A percentile compares a stretch with the other conserved stretches of the same genome.
Conservation (phyloP, 257 asterid species). For the Anisodus tanguticus region DNA sequence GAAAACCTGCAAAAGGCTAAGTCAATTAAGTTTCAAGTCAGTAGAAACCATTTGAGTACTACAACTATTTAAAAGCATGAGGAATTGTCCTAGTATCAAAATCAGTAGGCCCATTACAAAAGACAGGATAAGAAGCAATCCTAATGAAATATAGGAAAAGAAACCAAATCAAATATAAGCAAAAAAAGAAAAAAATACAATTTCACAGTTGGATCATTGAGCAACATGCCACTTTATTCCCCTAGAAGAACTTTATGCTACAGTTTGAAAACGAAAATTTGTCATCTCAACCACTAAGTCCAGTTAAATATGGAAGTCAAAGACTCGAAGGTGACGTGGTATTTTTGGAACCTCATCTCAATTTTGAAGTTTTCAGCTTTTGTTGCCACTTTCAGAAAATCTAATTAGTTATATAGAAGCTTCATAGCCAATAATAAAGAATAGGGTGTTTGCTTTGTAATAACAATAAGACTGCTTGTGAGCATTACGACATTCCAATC, state of each 20-base stretch:
- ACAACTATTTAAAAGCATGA: slow-evolving; percentile 22
- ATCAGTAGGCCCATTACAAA: background rate
- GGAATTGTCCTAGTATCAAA: background rate
- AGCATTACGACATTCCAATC: background rate
- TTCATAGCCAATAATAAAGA: background rate
- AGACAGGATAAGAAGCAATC: slow-evolving; percentile 7
- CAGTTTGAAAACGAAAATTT: background rate
- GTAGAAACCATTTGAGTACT: slow-evolving; percentile 45
- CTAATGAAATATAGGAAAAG: slow-evolving; percentile 18
- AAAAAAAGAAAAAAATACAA: background rate
- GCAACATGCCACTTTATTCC: slow-evolving; percentile 15
- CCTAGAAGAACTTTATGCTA: background rate
- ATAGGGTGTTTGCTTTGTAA: background rate
- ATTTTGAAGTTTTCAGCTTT: slow-evolving; percentile 7
- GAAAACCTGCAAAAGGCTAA: slow-evolving; percentile 86
- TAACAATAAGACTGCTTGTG: background rate
- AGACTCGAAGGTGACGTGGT: background rate
- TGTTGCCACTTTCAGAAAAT: background rate
- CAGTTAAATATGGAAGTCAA: slow-evolving; percentile 24
- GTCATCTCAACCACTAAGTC: slow-evolving; percentile 8
- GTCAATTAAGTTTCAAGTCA: slow-evolving; percentile 66
- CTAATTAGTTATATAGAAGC: slow-evolving; percentile 9
- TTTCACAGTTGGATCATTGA: slow-evolving; percentile 23
- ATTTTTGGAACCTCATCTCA: slow-evolving; percentile 9
- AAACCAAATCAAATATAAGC: background rate